phyloP scores from a whole-genome alignment of 2,329 filamentous ascomycete genomes.

The Gaeumannomyces sp. region DNA sequence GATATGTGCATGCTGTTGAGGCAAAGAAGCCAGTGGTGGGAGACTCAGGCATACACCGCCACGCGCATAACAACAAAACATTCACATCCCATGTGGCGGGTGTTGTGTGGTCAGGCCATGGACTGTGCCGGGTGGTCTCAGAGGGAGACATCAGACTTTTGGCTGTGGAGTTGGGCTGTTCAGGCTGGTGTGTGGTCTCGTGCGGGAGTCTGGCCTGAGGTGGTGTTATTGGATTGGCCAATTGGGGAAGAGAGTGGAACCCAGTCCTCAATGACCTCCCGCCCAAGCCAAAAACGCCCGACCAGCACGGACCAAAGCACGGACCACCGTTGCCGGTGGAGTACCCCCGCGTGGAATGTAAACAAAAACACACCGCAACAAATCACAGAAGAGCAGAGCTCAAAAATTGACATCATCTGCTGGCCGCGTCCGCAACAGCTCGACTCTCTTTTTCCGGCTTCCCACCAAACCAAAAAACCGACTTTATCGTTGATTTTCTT shows the following conservation, averaged over 20 bases:
- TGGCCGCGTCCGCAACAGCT: background rate
- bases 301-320: background rate
- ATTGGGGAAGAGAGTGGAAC: background rate
- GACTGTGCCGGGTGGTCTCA: background rate
- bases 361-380: slow-evolving; percentile 1
- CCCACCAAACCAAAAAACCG: background rate
- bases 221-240: background rate
- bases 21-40: background rate
- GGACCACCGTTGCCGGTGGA: background rate
- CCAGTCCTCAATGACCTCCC: background rate
- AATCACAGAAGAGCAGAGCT: background rate
- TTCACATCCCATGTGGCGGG: background rate
- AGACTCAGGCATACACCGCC: background rate
- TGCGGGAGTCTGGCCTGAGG: background rate
- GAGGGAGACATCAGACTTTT: background rate
- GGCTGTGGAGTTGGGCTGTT: background rate
- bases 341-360: background rate
- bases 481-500: background rate
- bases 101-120: background rate
- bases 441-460: background rate
- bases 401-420: background rate
- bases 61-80: background rate
- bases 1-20: background rate
- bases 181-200: background rate
- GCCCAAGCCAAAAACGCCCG: background rate